A percentile compares a stretch with the other conserved stretches of the same genome.
phyloP scores from a whole-genome alignment of 2,329 filamentous ascomycete genomes.

The Beauveria sp. region DNA sequence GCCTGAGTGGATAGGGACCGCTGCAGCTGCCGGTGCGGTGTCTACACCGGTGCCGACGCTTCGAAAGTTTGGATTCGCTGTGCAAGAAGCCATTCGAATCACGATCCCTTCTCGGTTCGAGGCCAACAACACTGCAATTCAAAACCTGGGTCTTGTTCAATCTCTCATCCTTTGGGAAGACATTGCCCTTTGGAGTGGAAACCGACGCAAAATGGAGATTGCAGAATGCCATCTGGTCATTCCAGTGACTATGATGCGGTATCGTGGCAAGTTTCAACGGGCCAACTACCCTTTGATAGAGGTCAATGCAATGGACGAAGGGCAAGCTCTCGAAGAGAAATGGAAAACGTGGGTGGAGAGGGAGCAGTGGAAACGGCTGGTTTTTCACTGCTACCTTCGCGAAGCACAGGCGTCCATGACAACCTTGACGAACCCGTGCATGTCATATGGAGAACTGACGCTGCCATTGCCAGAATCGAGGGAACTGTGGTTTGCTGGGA shows the following conservation, averaged over 20 bases:
- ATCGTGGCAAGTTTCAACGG: conserved; percentile 50
- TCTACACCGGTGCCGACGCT: conserved; percentile 49
- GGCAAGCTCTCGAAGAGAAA: conserved; percentile 50
- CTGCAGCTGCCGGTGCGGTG: conserved; percentile 53
- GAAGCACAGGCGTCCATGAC: conserved; percentile 63
- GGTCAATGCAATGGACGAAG: conserved; percentile 46
- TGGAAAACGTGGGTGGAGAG: conserved; percentile 58
- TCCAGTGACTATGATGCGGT: conserved; percentile 44
- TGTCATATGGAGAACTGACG: conserved; percentile 62
- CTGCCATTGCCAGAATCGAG: conserved; percentile 56
- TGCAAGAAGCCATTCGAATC: conserved; percentile 44
- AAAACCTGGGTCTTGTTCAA: conserved; percentile 42
- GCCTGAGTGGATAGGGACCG: conserved; percentile 52
- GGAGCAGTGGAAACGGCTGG: conserved; percentile 61
- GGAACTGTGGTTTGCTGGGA: conserved; percentile 58
- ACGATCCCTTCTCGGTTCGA: conserved; percentile 34
- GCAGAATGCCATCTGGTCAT: conserved; percentile 42
- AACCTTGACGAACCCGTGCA: conserved; percentile 53
- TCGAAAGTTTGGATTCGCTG: conserved; percentile 51
- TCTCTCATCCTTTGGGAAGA: conserved; percentile 41
- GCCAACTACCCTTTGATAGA: conserved; percentile 44
- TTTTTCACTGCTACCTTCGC: conserved; percentile 56
- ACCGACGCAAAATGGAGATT: conserved; percentile 48
- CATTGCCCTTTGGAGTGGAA: conserved; percentile 46
- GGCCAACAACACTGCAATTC: conserved; percentile 37